Base-by-base conservation (phyloP, 805 yeast genomes). In the Lipomyces lipofer region DNA sequence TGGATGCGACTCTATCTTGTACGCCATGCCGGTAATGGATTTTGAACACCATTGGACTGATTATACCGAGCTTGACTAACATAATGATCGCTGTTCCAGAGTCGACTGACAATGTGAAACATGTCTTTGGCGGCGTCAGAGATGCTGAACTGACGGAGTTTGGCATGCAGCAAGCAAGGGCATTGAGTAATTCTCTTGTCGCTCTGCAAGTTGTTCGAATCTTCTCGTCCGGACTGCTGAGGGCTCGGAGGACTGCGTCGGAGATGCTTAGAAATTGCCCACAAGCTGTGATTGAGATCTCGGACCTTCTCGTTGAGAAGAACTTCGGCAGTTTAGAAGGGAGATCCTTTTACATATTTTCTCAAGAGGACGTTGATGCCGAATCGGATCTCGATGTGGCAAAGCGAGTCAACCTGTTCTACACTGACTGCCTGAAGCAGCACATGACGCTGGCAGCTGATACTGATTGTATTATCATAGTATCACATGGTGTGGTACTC, bases 21-120 rank as follows among this genome's bases (percentile, higher is more conserved):
- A 30, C 54, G 59, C n/a, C 59, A 55, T 47, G 59, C 59, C 25
- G 59, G 59, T 55, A 47, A 49, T 36, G 25, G 9, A 3, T 25
- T 4, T 36, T 21, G n/a, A n/a, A n/a, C n/a, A n/a, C n/a, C n/a
- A n/a, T n/a, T n/a, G n/a, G n/a, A n/a, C n/a, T n/a, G n/a, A 30
- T 12, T 30, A 30, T n/a, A n/a, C n/a, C n/a, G n/a, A 30, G 12
- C n/a, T 30, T 30, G 12, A n/a, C n/a, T n/a, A n/a, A n/a, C n/a
- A n/a, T n/a, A n/a, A n/a, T n/a, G n/a, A n/a, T n/a, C n/a, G 45
- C 32, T 21, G 33, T 17, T 29, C 25, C n/a, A 56, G 60, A 56
- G 43, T 56, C 60, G 10, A 36, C 48, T 12, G 60, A 56, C 48
- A 56, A 56, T 30, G 52, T 22, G 42, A 40, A 30, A 24, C 45